A percentile compares a stretch with the other conserved stretches of the same genome.
Conservation (phyloP, 1,139 yeast species). For the Geotrichum fermentans region DNA sequence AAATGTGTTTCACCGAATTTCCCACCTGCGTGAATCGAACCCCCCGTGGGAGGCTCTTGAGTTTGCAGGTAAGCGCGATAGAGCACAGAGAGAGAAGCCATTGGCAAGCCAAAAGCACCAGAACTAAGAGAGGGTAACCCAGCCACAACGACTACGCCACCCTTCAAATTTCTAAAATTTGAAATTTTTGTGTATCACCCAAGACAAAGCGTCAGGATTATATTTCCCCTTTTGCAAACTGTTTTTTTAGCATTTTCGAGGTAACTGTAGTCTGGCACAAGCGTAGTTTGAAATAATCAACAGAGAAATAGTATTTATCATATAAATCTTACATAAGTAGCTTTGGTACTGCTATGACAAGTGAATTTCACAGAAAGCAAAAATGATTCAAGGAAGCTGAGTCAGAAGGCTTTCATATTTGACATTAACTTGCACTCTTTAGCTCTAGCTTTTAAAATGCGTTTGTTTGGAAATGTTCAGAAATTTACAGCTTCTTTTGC, state of each 20-base stretch:
- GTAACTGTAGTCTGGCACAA: too few species aligned
- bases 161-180: background rate
- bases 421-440: too few species aligned
- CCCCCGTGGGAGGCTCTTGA: constrained; percentile 36
- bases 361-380: background rate
- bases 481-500: too few species aligned
- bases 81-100: constrained; percentile 3
- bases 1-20: constrained; percentile 77
- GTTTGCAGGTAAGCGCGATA: constrained; percentile 66
- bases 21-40: constrained; percentile 55
- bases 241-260: too few species aligned
- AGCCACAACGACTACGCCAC: constrained; percentile 2
- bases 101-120: background rate
- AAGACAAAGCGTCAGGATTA: too few species aligned
- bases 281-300: background rate
- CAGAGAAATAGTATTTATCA: too few species aligned
- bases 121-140: constrained; percentile 15
- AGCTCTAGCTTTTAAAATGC: too few species aligned
- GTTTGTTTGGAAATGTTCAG: too few species aligned
- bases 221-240: too few species aligned
- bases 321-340: too few species aligned
- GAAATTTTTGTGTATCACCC: background rate
- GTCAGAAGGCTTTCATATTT: background rate
- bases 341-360: background rate
- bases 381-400: background rate